Evolutionary conservation across 345 rosid genomes (phyloP).

Genomic region (Brassica napus): DNA sequence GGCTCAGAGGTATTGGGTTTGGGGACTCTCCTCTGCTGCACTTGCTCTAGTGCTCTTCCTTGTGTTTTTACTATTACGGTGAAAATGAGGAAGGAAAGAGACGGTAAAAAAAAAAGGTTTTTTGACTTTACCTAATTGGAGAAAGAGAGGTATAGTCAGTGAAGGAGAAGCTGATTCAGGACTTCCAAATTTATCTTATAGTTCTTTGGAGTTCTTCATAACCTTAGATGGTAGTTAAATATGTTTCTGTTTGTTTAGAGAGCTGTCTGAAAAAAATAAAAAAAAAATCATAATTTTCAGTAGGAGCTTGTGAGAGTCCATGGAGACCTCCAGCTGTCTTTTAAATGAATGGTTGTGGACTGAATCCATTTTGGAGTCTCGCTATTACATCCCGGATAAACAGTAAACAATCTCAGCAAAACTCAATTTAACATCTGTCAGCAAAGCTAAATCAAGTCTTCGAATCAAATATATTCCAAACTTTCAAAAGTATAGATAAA

Average conservation of each 20-base stretch:
- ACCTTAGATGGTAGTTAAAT: conserved; percentile 24
- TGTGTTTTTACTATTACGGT: conserved; percentile 45
- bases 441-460: neutral
- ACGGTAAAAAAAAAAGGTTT: neutral
- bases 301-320: conserved; percentile 11
- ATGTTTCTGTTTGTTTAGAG: conserved; percentile 17
- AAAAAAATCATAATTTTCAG: conserved; percentile 21
- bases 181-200: conserved; percentile 14
- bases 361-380: conserved; percentile 18
- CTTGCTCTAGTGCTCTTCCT: conserved; percentile 45
- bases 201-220: conserved; percentile 19
- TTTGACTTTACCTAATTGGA: conserved; percentile 21
- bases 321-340: conserved; percentile 24
- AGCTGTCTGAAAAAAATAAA: conserved; percentile 15
- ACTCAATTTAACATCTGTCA: neutral
- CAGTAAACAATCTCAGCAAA: neutral
- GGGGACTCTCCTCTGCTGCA: conserved; percentile 60
- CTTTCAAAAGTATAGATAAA: neutral
- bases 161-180: conserved; percentile 23
- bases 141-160: conserved; percentile 15
- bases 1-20: conserved; percentile 64
- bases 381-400: neutral
- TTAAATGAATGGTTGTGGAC: conserved; percentile 21
- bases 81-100: conserved; percentile 12
- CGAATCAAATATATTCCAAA: neutral